phyloP scores from a whole-genome alignment of 257 asterid genomes.

The Solanum rostratum region DNA sequence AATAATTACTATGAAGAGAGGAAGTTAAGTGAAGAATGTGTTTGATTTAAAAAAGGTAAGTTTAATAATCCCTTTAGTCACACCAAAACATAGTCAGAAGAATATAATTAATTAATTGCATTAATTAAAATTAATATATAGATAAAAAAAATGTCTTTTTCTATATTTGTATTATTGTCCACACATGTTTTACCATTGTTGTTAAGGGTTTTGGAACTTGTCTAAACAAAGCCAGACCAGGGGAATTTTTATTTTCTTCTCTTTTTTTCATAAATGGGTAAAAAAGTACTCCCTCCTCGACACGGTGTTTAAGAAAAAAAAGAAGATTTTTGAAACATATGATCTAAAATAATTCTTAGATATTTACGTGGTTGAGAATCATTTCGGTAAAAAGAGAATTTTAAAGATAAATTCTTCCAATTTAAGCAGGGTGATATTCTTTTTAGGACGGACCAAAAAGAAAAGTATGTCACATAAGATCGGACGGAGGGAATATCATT shows the following conservation, averaged over 20 bases:
- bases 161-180: background rate
- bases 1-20: background rate
- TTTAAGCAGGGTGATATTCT: too few relatives aligned
- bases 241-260: background rate
- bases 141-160: background rate
- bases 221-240: background rate
- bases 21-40: background rate
- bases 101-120: background rate
- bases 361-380: too few relatives aligned
- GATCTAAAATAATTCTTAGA: too few relatives aligned
- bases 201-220: background rate
- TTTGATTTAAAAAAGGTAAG: background rate
- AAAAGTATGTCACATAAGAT: too few relatives aligned
- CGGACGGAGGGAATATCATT: too few relatives aligned
- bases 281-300: too few relatives aligned
- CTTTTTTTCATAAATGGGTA: background rate
- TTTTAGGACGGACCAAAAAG: too few relatives aligned
- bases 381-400: too few relatives aligned
- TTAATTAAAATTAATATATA: background rate
- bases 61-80: slow-evolving; percentile 3
- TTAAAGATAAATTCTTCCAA: too few relatives aligned
- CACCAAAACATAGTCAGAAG: background rate
- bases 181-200: background rate
- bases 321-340: too few relatives aligned
- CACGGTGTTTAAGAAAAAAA: too few relatives aligned